These are phyloP conservation scores for Nicotiana noctiflora DNA, from an alignment of 257 asterid species.

Conservation along the genomic window DNA sequence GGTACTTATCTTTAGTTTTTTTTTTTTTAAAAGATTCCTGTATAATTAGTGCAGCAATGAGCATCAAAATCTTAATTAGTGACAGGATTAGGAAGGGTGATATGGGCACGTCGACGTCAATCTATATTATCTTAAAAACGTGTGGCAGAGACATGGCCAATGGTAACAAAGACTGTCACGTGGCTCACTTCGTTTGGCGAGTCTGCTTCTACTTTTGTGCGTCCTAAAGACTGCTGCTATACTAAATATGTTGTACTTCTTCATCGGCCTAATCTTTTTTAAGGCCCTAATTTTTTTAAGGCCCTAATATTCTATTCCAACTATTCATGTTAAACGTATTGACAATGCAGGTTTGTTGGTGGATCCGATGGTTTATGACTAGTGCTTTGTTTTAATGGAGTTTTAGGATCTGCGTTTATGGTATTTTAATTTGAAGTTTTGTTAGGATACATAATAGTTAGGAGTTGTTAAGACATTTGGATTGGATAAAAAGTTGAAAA, in stretches of 20 bases:
- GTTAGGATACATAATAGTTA: too few relatives aligned
- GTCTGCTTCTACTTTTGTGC: not conserved
- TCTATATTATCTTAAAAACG: not conserved
- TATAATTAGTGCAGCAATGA: not conserved
- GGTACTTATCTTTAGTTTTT: not conserved
- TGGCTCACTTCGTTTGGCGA: slow-evolving; percentile 16
- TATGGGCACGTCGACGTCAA: not conserved
- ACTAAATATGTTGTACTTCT: not conserved
- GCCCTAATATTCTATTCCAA: too few relatives aligned
- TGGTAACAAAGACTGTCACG: slow-evolving; percentile 20
- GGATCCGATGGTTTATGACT: too few relatives aligned
- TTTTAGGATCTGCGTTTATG: too few relatives aligned
- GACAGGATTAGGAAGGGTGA: not conserved
- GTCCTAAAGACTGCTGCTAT: too few relatives aligned
- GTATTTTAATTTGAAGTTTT: too few relatives aligned
- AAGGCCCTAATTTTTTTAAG: too few relatives aligned
- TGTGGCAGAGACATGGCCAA: slow-evolving; percentile 16
- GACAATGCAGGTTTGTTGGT: too few relatives aligned
- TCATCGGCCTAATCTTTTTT: not conserved
- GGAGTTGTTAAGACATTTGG: too few relatives aligned
- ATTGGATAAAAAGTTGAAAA: too few relatives aligned
- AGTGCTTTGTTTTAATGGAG: too few relatives aligned
- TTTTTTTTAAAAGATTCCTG: not conserved
- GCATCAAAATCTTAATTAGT: not conserved
- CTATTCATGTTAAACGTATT: too few relatives aligned